These are phyloP conservation scores for Amorphotheca resinae DNA, from an alignment of 495 filamentous ascomycete genomes.

Conservation along the genomic window DNA sequence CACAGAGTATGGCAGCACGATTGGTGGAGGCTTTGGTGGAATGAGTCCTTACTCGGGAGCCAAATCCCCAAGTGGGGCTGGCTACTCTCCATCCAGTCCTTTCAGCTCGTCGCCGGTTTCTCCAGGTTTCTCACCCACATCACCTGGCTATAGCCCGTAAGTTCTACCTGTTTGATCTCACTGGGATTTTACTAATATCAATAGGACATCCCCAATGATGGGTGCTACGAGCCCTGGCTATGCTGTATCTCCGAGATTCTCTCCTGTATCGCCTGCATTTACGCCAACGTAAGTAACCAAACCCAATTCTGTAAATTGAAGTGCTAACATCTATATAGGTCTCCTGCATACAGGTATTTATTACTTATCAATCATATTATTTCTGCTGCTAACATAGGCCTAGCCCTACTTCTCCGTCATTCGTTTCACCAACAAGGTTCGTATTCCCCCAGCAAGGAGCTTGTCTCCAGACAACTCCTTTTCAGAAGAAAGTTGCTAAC, in stretches of 20 bases:
- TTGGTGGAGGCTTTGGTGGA: constrained; percentile 36
- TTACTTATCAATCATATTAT: too few species aligned
- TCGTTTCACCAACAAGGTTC: constrained; percentile 51
- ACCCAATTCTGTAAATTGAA: too few species aligned
- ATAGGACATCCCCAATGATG: constrained; percentile 50
- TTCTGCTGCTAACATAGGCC: too few species aligned
- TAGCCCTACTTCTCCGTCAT: constrained; percentile 43
- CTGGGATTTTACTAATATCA: too few species aligned
- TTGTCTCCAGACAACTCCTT: too few species aligned
- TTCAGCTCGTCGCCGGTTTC: constrained; percentile 39
- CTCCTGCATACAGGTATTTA: constrained; percentile 61
- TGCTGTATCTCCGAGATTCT: constrained; percentile 58
- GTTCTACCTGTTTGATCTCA: too few species aligned
- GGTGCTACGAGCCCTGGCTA: constrained; percentile 46
- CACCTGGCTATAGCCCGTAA: constrained; percentile 54
- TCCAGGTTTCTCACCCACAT: constrained; percentile 63
- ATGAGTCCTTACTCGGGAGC: constrained; percentile 59
- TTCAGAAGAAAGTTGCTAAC: too few species aligned
- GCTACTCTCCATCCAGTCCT: constrained; percentile 60
- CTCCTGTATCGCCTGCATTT: constrained; percentile 67
- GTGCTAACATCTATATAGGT: too few species aligned
- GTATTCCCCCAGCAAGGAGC: too few species aligned
- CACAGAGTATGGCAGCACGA: constrained; percentile 35
- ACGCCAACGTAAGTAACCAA: too few species aligned
- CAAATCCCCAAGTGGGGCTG: constrained; percentile 20